Base-by-base conservation (phyloP, 2,329 filamentous ascomycete species). In the Diaporthe batatas region DNA sequence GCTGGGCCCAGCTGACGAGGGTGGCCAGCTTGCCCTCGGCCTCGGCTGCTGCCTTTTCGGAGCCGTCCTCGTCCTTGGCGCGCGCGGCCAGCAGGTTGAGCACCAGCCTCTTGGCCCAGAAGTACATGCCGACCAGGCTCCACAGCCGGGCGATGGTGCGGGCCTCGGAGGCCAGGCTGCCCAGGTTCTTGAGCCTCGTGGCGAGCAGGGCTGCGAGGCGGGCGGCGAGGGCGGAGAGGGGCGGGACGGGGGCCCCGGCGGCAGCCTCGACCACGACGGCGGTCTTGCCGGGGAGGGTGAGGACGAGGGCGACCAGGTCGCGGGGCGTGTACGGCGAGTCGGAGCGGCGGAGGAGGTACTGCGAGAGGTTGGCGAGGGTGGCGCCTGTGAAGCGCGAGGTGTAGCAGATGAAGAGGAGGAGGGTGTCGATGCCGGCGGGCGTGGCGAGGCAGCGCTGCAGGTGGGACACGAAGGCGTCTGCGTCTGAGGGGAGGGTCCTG, bases 71-170 rank as follows among this genome's bases (percentile, higher is more conserved):
- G 76, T 73, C 3, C 75, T 74, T 25, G 76, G 73, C 23, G 78
- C 74, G n/a, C 78, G 82, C 54, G 78, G 82, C 65, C 70, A 82
- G 77, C 21, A 79, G 77, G 74, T 79, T 78, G 42, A 82, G 74
- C 8, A 86, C 73, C n/a, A 91, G 83, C 70, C 79, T 81, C 75
- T 89, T 87, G 21, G 86, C 90, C 86, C 91, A 93, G 76, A 91
- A 85, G 82, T 94, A 93, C 81, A 97, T 86, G 67, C 91, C 91
- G 79, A 98, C 78, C 77, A 95, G 80, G 0, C 91, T 92, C 92
- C 94, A 97, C 39, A 98, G 86, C 0, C 95, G 89, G 75, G 89
- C 84, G 80, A 95, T 94, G 73, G 91, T 92, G 74, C 93, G 87
- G 74, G 91, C 89, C 79, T 96, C 93, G 76, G 87, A 87, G 59